Conservation (phyloP, 305 asterid genomes). For the Solanum hybrid region DNA sequence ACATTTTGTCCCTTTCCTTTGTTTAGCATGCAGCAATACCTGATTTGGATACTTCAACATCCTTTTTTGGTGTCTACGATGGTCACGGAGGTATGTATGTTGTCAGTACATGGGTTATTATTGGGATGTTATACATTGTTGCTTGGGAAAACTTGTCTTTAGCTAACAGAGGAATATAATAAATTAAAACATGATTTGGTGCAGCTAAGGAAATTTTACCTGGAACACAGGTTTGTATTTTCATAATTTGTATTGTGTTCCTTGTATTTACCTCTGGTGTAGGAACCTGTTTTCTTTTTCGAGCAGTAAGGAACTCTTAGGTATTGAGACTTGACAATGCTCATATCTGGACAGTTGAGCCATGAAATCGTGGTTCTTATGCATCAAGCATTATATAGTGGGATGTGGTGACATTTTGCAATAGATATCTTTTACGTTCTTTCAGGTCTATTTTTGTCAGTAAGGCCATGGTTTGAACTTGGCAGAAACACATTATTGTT, state of each 20-base stretch:
- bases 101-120: neutral
- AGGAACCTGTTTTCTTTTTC: neutral
- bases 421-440: neutral
- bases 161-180: neutral
- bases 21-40: conserved; percentile 75
- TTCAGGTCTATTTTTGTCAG: neutral
- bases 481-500: neutral
- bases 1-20: neutral
- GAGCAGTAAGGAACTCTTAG: neutral
- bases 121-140: neutral
- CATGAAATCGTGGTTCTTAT: neutral
- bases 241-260: neutral
- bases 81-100: conserved; percentile 82
- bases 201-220: neutral
- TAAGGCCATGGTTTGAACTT: neutral
- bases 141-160: neutral
- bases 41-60: conserved; percentile 65
- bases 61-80: conserved; percentile 94
- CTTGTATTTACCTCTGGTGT: neutral
- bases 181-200: neutral
- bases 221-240: neutral
- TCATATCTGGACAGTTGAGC: neutral
- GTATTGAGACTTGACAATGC: neutral
- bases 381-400: neutral
- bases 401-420: neutral